Evolutionary conservation across 2,329 filamentous ascomycete species (phyloP).

Genomic region (Fonsecaea pedrosoi): DNA sequence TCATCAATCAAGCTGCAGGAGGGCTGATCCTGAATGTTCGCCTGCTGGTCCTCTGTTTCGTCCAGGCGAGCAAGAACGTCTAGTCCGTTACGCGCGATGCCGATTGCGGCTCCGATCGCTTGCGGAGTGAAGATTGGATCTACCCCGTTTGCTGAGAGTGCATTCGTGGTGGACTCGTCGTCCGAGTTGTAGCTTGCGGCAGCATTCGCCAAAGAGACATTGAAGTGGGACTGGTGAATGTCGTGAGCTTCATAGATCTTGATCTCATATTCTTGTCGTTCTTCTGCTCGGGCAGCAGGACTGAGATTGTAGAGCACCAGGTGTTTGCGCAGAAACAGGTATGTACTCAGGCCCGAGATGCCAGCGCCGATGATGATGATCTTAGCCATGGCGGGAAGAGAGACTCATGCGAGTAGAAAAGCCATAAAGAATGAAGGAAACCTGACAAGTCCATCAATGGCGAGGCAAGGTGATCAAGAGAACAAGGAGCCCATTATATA

Average conservation of each 20-base stretch:
- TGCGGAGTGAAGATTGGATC: constrained; percentile 44
- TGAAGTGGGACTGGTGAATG: constrained; percentile 40
- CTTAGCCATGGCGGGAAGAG: constrained; percentile 37
- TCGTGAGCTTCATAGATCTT: constrained; percentile 52
- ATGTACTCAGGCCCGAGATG: constrained; percentile 50
- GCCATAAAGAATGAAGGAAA: background rate
- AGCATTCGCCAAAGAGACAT: background rate
- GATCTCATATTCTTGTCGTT: constrained; percentile 41
- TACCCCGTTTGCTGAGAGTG: constrained; percentile 3
- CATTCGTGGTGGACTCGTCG: background rate
- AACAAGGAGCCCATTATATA: background rate
- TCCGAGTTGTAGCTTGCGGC: background rate
- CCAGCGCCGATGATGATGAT: constrained; percentile 54
- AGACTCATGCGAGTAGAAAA: background rate
- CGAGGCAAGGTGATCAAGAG: background rate
- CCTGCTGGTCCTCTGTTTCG: constrained; percentile 38
- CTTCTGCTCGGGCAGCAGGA: constrained; percentile 4
- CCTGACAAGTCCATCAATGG: background rate
- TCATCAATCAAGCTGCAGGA: constrained; percentile 42
- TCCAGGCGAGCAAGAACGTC: constrained; percentile 47
- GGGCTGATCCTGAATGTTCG: background rate
- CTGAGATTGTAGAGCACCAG: constrained; percentile 41
- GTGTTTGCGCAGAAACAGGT: constrained; percentile 51
- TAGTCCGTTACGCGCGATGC: constrained; percentile 50
- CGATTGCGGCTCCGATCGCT: constrained; percentile 49